Conservation (phyloP, 2,329 filamentous ascomycete genomes). For the Ceratocystis diversiconidia region DNA sequence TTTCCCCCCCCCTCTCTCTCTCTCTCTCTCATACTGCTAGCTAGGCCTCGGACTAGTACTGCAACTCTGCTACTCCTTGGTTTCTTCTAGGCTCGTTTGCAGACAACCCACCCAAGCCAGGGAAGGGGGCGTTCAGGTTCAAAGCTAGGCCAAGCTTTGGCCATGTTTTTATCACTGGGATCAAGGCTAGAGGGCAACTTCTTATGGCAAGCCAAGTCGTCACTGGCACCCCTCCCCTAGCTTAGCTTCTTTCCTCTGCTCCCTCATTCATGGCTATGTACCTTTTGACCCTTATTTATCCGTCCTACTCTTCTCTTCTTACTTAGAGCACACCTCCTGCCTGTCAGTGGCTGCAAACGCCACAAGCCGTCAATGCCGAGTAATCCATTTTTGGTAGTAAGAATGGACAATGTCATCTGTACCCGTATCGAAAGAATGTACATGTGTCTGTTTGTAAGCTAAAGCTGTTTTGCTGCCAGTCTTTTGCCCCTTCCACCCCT, state of each 20-base stretch:
- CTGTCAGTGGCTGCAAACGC: slow-evolving; percentile 8
- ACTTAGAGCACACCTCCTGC: not conserved
- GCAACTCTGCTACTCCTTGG: not conserved
- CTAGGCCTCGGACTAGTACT: not conserved
- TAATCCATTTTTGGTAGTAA: not conserved
- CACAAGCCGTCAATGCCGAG: slow-evolving; percentile 1
- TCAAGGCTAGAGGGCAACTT: not conserved
- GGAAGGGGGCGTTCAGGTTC: not conserved
- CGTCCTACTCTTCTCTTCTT: not conserved
- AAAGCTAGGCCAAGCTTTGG: not conserved
- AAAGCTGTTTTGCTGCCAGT: not conserved
- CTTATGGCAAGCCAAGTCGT: not conserved
- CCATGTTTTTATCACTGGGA: not conserved
- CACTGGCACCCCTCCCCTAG: not conserved
- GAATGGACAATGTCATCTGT: not conserved
- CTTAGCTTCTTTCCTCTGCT: not conserved
- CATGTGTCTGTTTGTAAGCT: not conserved
- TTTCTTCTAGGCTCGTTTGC: not conserved
- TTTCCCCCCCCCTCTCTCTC: too few relatives aligned
- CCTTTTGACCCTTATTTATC: not conserved
- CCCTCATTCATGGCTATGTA: not conserved
- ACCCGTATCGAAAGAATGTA: not conserved
- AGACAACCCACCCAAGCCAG: not conserved
- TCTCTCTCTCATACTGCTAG: too few relatives aligned
- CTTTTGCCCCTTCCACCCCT: not conserved